phyloP scores from a whole-genome alignment of 164 flowering plant species.

The Nelumbo lutea region DNA sequence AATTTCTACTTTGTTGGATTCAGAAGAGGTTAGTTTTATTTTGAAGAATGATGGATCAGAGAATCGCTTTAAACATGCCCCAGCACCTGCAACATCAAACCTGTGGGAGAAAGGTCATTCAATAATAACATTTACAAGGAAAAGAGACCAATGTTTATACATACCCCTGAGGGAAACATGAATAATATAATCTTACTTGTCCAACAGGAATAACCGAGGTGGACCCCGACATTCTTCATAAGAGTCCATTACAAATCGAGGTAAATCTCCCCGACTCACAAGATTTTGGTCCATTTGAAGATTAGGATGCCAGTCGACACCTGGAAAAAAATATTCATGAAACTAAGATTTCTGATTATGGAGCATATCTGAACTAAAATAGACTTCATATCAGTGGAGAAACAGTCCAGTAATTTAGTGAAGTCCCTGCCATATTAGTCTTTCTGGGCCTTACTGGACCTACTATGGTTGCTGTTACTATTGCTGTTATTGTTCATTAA shows the following conservation, averaged over 20 bases:
- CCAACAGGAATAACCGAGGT: slow-evolving; percentile 86
- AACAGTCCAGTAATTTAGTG: too few relatives aligned
- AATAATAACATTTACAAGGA: background rate
- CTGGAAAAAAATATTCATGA: slow-evolving; percentile 34
- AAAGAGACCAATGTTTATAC: background rate
- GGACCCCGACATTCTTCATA: slow-evolving; percentile 97
- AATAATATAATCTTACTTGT: slow-evolving; percentile 62
- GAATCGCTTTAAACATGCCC: slow-evolving; percentile 92
- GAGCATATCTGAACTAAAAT: background rate
- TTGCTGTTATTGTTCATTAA: too few relatives aligned
- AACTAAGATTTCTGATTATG: background rate
- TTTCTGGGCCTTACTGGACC: too few relatives aligned
- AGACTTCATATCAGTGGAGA: background rate
- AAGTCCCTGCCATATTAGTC: too few relatives aligned
- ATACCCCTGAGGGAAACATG: background rate
- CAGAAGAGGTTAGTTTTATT: slow-evolving; percentile 41
- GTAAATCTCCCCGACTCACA: slow-evolving; percentile 73
- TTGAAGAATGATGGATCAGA: slow-evolving; percentile 93
- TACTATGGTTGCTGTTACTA: too few relatives aligned
- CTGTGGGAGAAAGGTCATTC: slow-evolving; percentile 24
- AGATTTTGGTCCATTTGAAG: slow-evolving; percentile 54
- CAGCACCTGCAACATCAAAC: slow-evolving; percentile 98
- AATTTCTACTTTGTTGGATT: slow-evolving; percentile 24
- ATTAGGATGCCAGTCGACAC: slow-evolving; percentile 89
- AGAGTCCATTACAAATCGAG: slow-evolving; percentile 93